Evolutionary conservation across 805 yeast genomes (phyloP).

Genomic region (Barnettozyma populi): DNA sequence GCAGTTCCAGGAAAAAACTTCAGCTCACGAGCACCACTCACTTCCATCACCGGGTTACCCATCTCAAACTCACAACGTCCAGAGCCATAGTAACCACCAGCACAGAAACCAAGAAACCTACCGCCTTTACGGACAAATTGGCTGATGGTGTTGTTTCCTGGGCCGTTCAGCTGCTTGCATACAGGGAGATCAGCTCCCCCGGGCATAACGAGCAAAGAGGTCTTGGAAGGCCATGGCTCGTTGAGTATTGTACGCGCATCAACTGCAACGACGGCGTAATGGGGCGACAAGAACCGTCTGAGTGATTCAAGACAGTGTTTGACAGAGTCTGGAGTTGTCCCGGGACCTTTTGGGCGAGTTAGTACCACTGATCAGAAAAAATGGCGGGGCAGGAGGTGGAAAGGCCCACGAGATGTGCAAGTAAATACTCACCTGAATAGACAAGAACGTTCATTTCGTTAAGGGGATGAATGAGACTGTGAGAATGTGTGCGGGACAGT

Average conservation of each 20-base stretch:
- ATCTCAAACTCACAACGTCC: constrained; percentile 76
- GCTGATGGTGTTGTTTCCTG: constrained; percentile 53
- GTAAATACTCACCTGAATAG: constrained; percentile 40
- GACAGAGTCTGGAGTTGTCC: constrained; percentile 83
- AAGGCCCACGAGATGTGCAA: no score
- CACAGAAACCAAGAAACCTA: constrained; percentile 79
- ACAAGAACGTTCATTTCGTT: constrained; percentile 65
- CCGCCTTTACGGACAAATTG: constrained; percentile 79
- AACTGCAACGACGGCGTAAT: constrained; percentile 78
- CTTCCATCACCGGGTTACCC: constrained; percentile 67
- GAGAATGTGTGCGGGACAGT: background rate
- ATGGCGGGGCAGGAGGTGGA: no score
- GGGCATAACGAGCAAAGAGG: constrained; percentile 78
- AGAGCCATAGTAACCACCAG: constrained; percentile 89
- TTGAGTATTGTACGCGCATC: constrained; percentile 53
- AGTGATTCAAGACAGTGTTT: constrained; percentile 78
- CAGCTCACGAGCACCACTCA: constrained; percentile 80
- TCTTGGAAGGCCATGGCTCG: constrained; percentile 87
- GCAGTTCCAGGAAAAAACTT: constrained; percentile 77
- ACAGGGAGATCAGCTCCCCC: constrained; percentile 97
- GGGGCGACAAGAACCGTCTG: constrained; percentile 70
- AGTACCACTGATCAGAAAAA: background rate
- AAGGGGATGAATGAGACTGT: background rate
- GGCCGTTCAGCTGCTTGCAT: constrained; percentile 66
- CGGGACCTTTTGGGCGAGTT: constrained; percentile 44